Conservation (phyloP, 192 early-diverging fungal species). For the Entophlyctis luteolus region DNA sequence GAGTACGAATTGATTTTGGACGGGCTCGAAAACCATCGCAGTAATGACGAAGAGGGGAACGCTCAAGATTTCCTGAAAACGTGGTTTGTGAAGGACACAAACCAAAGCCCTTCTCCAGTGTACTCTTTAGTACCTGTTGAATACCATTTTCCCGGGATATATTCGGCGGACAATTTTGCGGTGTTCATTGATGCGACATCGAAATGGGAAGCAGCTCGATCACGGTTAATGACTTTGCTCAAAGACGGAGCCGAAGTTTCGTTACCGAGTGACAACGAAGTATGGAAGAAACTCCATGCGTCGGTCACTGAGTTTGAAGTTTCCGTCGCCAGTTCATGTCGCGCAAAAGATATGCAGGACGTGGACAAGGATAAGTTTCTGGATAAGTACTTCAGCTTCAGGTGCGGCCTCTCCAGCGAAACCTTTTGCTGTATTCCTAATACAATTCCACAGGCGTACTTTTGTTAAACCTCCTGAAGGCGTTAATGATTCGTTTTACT, state of each 20-base stretch:
- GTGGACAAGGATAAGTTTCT: neutral
- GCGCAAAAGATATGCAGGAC: neutral
- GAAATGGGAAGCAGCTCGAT: neutral
- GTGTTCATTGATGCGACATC: neutral
- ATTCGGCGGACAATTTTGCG: neutral
- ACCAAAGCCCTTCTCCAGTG: conserved; percentile 2
- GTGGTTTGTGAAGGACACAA: conserved; percentile 19
- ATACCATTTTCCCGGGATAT: neutral
- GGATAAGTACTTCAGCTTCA: neutral
- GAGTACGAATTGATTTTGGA: neutral
- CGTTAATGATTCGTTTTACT: neutral
- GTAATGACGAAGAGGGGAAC: neutral
- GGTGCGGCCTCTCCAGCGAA: neutral
- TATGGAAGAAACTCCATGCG: neutral
- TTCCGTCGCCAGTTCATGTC: neutral
- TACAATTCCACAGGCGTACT: conserved; percentile 11
- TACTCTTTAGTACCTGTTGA: conserved; percentile 4
- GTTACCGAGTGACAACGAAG: neutral
- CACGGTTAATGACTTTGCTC: neutral
- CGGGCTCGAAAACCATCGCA: neutral
- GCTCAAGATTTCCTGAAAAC: conserved; percentile 3
- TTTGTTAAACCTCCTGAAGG: neutral
- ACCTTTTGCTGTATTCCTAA: neutral
- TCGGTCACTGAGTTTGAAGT: neutral
- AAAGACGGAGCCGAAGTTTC: neutral